Evolutionary conservation across 1,139 yeast species (phyloP).

Genomic region (Petasospora rhodanensis): DNA sequence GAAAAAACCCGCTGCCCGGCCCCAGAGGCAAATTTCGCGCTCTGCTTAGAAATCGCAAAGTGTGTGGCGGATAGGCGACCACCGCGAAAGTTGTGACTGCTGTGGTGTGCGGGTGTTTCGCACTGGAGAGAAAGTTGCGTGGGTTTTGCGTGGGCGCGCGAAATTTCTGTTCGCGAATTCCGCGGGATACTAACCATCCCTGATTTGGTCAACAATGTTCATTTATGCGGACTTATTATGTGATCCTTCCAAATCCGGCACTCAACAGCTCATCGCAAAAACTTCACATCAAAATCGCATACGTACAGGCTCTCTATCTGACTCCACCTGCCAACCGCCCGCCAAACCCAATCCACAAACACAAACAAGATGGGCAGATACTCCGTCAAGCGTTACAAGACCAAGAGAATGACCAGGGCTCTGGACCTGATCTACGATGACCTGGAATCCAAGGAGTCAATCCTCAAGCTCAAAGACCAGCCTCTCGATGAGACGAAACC

Average conservation of each 20-base stretch:
- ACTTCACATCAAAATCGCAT: too few species aligned
- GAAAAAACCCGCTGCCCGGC: conserved; percentile 4
- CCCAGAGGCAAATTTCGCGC: conserved; percentile 1
- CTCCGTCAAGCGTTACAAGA: conserved; percentile 71
- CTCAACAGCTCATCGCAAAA: conserved; percentile 2
- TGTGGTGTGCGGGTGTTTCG: conserved; percentile 13
- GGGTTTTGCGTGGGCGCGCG: too few species aligned
- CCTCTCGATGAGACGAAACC: conserved; percentile 86
- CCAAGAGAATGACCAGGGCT: conserved; percentile 81
- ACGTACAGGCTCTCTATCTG: too few species aligned
- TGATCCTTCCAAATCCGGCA: background rate
- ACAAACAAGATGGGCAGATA: conserved; percentile 68
- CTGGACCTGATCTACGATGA: conserved; percentile 81
- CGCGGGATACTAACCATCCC: background rate
- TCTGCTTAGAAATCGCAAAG: conserved; percentile 19
- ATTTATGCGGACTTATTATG: too few species aligned
- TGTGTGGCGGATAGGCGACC: conserved; percentile 6
- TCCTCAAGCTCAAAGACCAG: conserved; percentile 66
- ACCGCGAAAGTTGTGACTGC: conserved; percentile 8
- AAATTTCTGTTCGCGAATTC: conserved; percentile 1
- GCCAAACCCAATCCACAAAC: background rate
- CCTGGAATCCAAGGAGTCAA: conserved; percentile 57
- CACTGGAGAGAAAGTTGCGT: too few species aligned
- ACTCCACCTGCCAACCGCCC: background rate
- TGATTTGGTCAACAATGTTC: too few species aligned